Conservation (phyloP, 2,329 filamentous ascomycete species). For the Stagonosporopsis tanaceti region DNA sequence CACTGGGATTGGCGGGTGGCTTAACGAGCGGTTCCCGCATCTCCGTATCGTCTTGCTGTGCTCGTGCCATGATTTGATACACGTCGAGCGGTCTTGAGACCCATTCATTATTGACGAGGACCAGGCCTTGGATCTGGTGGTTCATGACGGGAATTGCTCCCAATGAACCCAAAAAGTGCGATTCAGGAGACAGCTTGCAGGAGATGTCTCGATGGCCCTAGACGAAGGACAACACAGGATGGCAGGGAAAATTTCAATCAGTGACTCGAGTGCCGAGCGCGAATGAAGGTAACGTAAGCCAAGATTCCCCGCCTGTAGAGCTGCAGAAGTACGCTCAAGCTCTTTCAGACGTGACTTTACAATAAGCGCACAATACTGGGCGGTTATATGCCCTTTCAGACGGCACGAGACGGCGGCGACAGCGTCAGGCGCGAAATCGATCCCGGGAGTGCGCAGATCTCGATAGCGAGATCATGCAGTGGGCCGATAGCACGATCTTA, state of each 20-base stretch:
- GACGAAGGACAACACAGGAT: conserved; percentile 12
- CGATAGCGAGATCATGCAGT: conserved; percentile 19
- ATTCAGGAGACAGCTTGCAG: background rate
- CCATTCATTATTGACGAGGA: conserved; percentile 45
- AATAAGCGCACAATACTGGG: conserved; percentile 4
- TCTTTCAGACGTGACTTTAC: background rate
- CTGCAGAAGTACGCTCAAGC: conserved; percentile 1
- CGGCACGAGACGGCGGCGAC: conserved; percentile 4
- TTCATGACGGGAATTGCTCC: conserved; percentile 31
- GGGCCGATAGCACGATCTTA: conserved; percentile 17
- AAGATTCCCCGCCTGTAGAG: conserved; percentile 19
- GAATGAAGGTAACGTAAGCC: conserved; percentile 19
- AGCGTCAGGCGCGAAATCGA: conserved; percentile 8
- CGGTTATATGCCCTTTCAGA: conserved; percentile 14
- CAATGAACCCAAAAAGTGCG: conserved; percentile 1
- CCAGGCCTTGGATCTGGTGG: conserved; percentile 37
- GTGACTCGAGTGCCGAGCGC: conserved; percentile 21
- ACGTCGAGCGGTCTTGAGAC: conserved; percentile 49
- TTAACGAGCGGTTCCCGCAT: conserved; percentile 36
- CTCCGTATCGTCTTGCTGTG: conserved; percentile 35
- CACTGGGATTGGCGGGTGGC: conserved; percentile 44
- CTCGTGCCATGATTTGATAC: conserved; percentile 53
- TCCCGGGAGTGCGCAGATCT: conserved; percentile 3
- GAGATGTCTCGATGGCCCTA: conserved; percentile 10
- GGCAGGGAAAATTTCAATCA: conserved; percentile 12